These are phyloP conservation scores for Plasmodium yoelii DNA, from an alignment of 169 alveolate genomes.

Conservation along the genomic window DNA sequence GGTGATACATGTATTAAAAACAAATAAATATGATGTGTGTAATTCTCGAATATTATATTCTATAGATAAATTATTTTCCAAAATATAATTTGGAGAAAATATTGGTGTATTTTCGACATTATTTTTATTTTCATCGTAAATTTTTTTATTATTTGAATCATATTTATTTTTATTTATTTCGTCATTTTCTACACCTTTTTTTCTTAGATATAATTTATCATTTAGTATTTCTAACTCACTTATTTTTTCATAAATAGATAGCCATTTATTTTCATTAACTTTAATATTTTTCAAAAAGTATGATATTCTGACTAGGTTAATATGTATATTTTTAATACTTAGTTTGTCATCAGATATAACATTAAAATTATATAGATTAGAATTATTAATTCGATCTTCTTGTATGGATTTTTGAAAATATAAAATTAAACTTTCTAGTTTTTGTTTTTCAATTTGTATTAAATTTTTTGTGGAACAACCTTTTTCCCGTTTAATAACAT, in stretches of 20 bases:
- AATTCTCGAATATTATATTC: conserved; percentile 42
- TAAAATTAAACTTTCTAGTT: conserved; percentile 5
- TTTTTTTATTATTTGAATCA: background rate
- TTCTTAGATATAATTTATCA: background rate
- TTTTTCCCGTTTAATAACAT: background rate
- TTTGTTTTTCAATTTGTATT: conserved; percentile 25
- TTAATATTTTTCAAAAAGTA: conserved; percentile 48
- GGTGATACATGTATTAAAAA: conserved; percentile 8
- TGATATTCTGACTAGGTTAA: conserved; percentile 38
- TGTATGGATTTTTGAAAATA: conserved; percentile 51
- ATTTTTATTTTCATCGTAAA: background rate
- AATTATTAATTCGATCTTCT: conserved; percentile 29
- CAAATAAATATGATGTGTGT: conserved; percentile 19
- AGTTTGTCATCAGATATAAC: background rate
- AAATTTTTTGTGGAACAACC: background rate
- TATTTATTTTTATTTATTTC: background rate
- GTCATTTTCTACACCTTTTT: background rate
- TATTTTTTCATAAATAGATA: conserved; percentile 35
- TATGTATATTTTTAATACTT: background rate
- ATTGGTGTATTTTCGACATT: background rate
- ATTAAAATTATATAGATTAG: conserved; percentile 18
- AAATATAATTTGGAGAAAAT: background rate
- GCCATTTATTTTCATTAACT: conserved; percentile 51
- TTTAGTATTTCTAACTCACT: conserved; percentile 10
- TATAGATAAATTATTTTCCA: conserved; percentile 7